These are phyloP conservation scores for Neonectria ditissima DNA, from an alignment of 2,329 filamentous ascomycete genomes.

Conservation along the genomic window DNA sequence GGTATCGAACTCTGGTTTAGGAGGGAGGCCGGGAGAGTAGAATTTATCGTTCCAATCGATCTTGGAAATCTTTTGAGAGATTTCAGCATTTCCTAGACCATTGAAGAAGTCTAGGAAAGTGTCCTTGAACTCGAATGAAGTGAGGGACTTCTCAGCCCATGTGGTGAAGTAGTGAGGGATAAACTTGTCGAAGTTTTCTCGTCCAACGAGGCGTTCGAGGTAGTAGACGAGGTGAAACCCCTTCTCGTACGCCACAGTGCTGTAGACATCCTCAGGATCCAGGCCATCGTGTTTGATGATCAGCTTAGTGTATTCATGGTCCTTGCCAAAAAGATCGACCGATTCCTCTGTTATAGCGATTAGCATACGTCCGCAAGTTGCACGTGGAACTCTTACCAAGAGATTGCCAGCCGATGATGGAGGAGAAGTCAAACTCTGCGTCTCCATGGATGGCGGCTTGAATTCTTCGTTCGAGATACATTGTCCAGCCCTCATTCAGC, in stretches of 20 bases:
- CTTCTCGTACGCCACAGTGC: slow-evolving; percentile 93
- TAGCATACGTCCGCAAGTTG: slow-evolving; percentile 12
- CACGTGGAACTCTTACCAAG: slow-evolving; percentile 62
- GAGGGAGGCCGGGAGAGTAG: slow-evolving; percentile 87
- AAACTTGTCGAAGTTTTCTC: slow-evolving; percentile 91
- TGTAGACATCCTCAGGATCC: slow-evolving; percentile 96
- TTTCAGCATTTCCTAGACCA: slow-evolving; percentile 69
- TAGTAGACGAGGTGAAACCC: slow-evolving; percentile 95
- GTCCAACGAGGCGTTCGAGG: slow-evolving; percentile 86
- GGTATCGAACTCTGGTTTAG: slow-evolving; percentile 92
- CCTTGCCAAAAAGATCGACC: slow-evolving; percentile 80
- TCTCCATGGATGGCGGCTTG: slow-evolving; percentile 83
- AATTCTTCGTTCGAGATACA: slow-evolving; percentile 91
- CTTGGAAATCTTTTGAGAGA: slow-evolving; percentile 72
- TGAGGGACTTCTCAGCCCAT: slow-evolving; percentile 87
- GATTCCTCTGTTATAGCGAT: slow-evolving; percentile 70
- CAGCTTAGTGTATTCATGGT: slow-evolving; percentile 94
- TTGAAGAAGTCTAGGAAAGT: slow-evolving; percentile 89
- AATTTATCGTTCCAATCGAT: slow-evolving; percentile 94
- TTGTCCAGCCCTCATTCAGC: slow-evolving; percentile 89
- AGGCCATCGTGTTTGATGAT: slow-evolving; percentile 88
- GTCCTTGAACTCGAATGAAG: slow-evolving; percentile 93
- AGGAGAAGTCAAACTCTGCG: slow-evolving; percentile 89
- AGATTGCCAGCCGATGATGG: slow-evolving; percentile 95
- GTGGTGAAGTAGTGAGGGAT: slow-evolving; percentile 94